Conservation (phyloP, 352 stramenopile species). For the Globisporangium middletonii region DNA sequence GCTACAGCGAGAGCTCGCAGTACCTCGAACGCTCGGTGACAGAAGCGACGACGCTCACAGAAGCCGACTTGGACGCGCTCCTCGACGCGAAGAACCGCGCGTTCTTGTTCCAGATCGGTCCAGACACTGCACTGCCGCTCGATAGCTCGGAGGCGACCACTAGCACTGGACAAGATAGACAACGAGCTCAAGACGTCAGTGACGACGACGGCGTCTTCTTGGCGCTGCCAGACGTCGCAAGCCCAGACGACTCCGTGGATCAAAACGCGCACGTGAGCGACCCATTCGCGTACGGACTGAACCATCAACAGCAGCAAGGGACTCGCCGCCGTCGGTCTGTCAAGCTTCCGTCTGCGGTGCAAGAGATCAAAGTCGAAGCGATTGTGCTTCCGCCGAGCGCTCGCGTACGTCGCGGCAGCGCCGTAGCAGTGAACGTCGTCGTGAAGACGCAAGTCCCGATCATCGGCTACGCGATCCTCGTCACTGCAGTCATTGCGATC, state of each 20-base stretch:
- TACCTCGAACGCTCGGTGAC: not conserved
- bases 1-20: not conserved
- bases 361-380: conserved; percentile 32
- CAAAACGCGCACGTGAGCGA: too few relatives aligned
- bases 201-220: conserved; percentile 23
- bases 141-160: not conserved
- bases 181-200: not conserved
- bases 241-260: not conserved
- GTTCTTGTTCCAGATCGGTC: conserved; percentile 18
- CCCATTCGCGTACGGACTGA: too few relatives aligned
- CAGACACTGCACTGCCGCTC: not conserved
- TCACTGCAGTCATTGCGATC: conserved; percentile 29
- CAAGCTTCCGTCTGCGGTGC: conserved; percentile 27
- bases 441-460: conserved; percentile 42
- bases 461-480: conserved; percentile 36
- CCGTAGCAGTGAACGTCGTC: conserved; percentile 28
- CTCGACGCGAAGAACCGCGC: conserved; percentile 12
- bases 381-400: conserved; percentile 10
- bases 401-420: not conserved
- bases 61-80: conserved; percentile 16
- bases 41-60: conserved; percentile 3
- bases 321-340: conserved; percentile 6
- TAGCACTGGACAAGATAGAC: not conserved
- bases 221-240: conserved; percentile 18
- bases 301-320: too few relatives aligned